phyloP scores from a whole-genome alignment of 768 basidiomycete species.

The Cystofilobasidium bisporidii region DNA sequence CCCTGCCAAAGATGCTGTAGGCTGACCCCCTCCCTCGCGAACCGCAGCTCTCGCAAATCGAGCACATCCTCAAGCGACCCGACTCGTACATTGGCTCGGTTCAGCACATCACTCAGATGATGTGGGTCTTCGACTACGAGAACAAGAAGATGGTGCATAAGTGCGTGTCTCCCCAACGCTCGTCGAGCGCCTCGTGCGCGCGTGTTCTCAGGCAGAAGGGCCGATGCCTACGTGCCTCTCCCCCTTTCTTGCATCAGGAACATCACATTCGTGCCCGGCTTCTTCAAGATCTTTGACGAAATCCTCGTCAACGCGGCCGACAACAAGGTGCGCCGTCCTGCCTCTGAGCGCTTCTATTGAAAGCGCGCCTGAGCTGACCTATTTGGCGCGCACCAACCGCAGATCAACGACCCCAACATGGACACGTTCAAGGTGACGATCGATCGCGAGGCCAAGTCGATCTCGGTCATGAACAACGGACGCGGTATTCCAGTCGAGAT shows the following conservation, averaged over 20 bases:
- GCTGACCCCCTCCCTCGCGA: not conserved
- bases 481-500: slow-evolving; percentile 94
- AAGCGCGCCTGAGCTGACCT: too few relatives aligned
- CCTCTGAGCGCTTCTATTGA: not conserved
- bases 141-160: slow-evolving; percentile 72
- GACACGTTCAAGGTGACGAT: slow-evolving; percentile 81
- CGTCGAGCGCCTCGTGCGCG: too few relatives aligned
- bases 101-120: slow-evolving; percentile 69
- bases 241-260: slow-evolving; percentile 33
- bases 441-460: slow-evolving; percentile 68
- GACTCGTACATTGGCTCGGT: slow-evolving; percentile 83
- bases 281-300: slow-evolving; percentile 99
- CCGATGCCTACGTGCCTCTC: too few relatives aligned
- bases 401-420: slow-evolving; percentile 92
- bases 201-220: too few relatives aligned
- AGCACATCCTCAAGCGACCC: slow-evolving; percentile 65
- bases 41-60: slow-evolving; percentile 75
- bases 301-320: slow-evolving; percentile 98
- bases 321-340: slow-evolving; percentile 69
- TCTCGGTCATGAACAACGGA: slow-evolving; percentile 93
- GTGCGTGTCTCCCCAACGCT: slow-evolving; percentile 52
- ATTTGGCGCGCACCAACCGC: too few relatives aligned
- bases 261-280: slow-evolving; percentile 81
- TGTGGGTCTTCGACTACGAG: slow-evolving; percentile 89
- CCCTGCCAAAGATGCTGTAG: too few relatives aligned